phyloP scores from a whole-genome alignment of 257 asterid genomes.

The Plantago elongata region DNA sequence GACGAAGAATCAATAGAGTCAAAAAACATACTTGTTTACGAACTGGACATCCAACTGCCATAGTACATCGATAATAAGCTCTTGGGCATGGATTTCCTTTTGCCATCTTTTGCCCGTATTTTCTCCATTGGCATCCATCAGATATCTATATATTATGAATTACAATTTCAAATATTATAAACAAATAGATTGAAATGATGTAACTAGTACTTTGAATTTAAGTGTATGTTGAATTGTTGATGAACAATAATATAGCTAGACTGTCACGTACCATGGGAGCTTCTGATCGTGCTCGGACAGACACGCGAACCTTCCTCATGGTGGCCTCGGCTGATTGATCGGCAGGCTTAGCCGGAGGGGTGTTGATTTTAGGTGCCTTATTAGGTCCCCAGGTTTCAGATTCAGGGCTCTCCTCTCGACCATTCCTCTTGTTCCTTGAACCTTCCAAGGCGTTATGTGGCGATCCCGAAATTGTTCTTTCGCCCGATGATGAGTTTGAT shows the following conservation, averaged over 20 bases:
- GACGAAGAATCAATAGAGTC: too few relatives aligned
- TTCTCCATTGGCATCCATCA: constrained; percentile 98
- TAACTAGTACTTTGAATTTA: too few relatives aligned
- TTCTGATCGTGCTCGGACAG: constrained; percentile 96
- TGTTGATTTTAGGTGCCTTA: constrained; percentile 40
- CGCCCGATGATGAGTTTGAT: constrained; percentile 66
- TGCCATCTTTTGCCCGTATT: constrained; percentile 95
- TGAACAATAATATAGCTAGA: not conserved
- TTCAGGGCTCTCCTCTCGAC: constrained; percentile 69
- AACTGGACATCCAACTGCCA: constrained; percentile 96
- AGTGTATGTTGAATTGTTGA: too few relatives aligned
- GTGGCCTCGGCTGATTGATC: constrained; percentile 65
- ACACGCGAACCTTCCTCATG: constrained; percentile 96
- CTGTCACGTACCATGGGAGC: constrained; percentile 59
- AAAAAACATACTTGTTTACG: constrained; percentile 63
- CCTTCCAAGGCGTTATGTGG: constrained; percentile 27
- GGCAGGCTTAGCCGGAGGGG: constrained; percentile 26
- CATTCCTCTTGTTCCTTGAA: constrained; percentile 35
- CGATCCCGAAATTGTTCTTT: constrained; percentile 69
- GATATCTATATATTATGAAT: constrained; percentile 64
- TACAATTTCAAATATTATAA: not conserved
- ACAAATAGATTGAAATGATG: not conserved
- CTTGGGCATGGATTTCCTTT: constrained; percentile 97
- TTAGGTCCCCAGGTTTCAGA: constrained; percentile 67
- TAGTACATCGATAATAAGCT: constrained; percentile 87